Base-by-base conservation (phyloP, 495 filamentous ascomycete species). In the Podospora fimiseda region DNA sequence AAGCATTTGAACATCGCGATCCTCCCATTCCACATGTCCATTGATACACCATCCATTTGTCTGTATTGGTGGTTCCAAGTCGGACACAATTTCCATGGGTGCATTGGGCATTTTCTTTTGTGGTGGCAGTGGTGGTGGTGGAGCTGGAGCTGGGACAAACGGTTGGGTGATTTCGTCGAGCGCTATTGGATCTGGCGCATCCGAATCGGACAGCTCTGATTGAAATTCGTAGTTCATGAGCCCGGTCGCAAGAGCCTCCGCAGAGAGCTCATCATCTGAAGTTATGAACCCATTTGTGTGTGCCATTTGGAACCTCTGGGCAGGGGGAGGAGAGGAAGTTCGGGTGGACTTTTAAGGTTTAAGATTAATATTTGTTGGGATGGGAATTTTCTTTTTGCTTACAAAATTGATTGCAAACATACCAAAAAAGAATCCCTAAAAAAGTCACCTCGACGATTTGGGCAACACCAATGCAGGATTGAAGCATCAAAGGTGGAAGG, bases 171-270 rank as follows among this genome's bases (percentile, higher is more conserved):
- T 55, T 9, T 57, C 52, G 24, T 63, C 52, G 19, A 61, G 19
- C 5, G 43, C 36, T 43, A 51, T 16, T 9, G 43, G 48, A 14
- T 54, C 51, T 13, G 42, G 41, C 2, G 13, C 52, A 3, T 62
- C 60, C 39, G 62, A 48, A 36, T 66, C 63, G 11, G 61, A 62
- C 1, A 60, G 39, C 9, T 61, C 60, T 6, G 57, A 59, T 20
- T 64, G 54, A 19, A 62, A 64, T 1, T 57, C 58, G 33, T 58
- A 64, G 0, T 53, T 27, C 2, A 30, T 30, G 2, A 51, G 57
- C 20, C 63, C 62, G 8, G 53, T 53, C 2, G 20, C 52, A n/a
- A 47, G 9, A 0, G 37, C 11, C 5, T 27, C 41, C 0, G 40
- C 41, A 6, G 53, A 30, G 9, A 64, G 59, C 57, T 60, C 60